Evolutionary conservation across 2,329 filamentous ascomycete genomes (phyloP), one percentile per base, ranked within the genome.

Genomic region (Calonectria fujianensis): DNA sequence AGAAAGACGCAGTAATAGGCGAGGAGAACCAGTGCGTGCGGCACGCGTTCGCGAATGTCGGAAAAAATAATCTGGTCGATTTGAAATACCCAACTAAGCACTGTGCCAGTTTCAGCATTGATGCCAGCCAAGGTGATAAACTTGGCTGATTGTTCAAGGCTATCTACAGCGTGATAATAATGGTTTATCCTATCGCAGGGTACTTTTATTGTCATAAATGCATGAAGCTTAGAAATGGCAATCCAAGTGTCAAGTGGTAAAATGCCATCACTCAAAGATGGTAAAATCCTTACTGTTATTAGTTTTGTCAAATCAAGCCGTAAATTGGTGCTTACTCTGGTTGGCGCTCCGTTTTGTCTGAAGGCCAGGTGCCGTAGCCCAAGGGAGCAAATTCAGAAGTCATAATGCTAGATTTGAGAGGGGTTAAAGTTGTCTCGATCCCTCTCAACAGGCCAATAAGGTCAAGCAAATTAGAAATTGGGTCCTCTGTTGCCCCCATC

Each of bases 1-100:
- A 82, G 59, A 20, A 79, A 70, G 0, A 83, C 72, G 18, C 75
- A 70, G 39, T 78, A 81, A 61, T 83, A 69, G 3, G 79, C 76
- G 18, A 83, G 59, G 1, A 83, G 63, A 14, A 83, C 69, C 24
- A 82, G 70, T 4, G 79, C 79, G 13, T 81, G 76, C 1, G 80
- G 79, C 1, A 65, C 76, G 11, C 70, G 70, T 2, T 76, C 68
- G 20, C 72, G 65, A 6, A 83, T 69, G 63, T 83, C 82, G 13
- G 74, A 52, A 35, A 82, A 59, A 41, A 83, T 67, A 24, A 71
- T 75, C 14, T 80, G 77, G 16, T 77, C 64, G 1, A 80, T 63
- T 3, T 69, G 52, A 65, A 80, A 82, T 6, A 80, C 50, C 79
- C 80, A 82, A 41, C 79, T 77, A 1, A 80, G 29, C 9, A 74